Percentiles rank a stretch among this genome's conserved stretches.
Conservation (phyloP, 176 grass and related monocot species). For the Bolboschoenus planiculmis region DNA sequence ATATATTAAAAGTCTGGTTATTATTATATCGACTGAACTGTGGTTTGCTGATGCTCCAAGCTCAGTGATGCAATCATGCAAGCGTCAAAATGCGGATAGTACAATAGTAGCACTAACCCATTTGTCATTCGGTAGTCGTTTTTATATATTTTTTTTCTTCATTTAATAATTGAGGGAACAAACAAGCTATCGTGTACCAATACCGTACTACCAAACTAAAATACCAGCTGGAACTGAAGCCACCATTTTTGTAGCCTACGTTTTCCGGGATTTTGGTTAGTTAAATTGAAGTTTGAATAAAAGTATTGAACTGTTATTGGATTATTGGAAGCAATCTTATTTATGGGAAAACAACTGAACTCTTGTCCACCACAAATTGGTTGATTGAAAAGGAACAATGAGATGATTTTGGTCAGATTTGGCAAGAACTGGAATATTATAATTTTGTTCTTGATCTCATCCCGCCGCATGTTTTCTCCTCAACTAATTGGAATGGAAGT, state of each 20-base stretch:
- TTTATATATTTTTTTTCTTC: not conserved
- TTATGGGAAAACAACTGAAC: not conserved
- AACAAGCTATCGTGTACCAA: not conserved
- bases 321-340: not conserved
- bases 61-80: not conserved
- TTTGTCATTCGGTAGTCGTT: not conserved
- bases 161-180: not conserved
- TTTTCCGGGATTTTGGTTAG: not conserved
- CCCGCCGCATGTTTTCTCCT: not conserved
- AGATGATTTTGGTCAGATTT: not conserved
- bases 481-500: not conserved
- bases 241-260: not conserved
- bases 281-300: not conserved
- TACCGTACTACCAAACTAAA: not conserved
- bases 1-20: too few relatives aligned
- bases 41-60: not conserved
- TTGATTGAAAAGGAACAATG: not conserved
- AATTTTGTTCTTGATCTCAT: not conserved
- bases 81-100: not conserved
- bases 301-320: not conserved
- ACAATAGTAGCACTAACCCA: not conserved
- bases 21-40: not conserved
- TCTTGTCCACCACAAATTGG: not conserved
- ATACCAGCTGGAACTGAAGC: not conserved
- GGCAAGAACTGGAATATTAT: not conserved